Base-by-base conservation (phyloP, 2,329 filamentous ascomycete species). In the Grosmannia clavigera region DNA sequence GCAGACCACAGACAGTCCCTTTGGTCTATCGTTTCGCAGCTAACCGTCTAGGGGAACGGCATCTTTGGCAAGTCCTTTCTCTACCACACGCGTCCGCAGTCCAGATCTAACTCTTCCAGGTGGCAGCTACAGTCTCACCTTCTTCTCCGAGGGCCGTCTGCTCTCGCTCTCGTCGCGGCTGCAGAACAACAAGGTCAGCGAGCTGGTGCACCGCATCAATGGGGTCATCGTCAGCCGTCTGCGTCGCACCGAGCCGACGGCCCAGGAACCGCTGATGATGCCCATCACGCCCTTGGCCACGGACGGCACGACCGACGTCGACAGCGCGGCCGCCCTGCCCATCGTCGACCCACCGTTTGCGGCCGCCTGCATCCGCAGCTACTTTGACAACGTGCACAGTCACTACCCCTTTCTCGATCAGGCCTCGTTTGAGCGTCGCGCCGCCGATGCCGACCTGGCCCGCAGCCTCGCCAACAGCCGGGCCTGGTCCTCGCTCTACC, bases 331-430 rank as follows among this genome's bases (percentile, higher is more conserved):
- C 5, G 5, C 12, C 12, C 2, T 27, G 43, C 19, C 25, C 38
- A 35, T 19, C 10, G n/a, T 62, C 11, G 55, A 58, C 22, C 53
- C 53, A 1, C 25, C 22, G 14, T 59, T 64, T 48, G 58, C 63
- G 0, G 50, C 63, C 14, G 40, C 58, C 11, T 64, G 60, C 38
- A 60, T 64, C 9, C 50, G 11, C 69, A 67, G 29, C 48, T 76
- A 75, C 64, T 77, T 76, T 59, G 65, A 71, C 2, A 67, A 70
- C 11, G 64, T 73, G 2, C 74, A 76, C 60, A 70, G 70, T 0
- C 50, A 73, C 0, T 72, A 74, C 60, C 73, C 75, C 0, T 75
- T 76, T 59, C 67, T 77, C 1, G 71, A 75, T 54, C 68, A 66
- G 38, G 56, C 62, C 19, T 57, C 64, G 4, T 76, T 77, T 58